A percentile compares a stretch with the other conserved stretches of the same genome.
These are phyloP conservation scores for Tulasnella sp. DNA, from an alignment of 768 basidiomycete genomes.

Conservation along the genomic window DNA sequence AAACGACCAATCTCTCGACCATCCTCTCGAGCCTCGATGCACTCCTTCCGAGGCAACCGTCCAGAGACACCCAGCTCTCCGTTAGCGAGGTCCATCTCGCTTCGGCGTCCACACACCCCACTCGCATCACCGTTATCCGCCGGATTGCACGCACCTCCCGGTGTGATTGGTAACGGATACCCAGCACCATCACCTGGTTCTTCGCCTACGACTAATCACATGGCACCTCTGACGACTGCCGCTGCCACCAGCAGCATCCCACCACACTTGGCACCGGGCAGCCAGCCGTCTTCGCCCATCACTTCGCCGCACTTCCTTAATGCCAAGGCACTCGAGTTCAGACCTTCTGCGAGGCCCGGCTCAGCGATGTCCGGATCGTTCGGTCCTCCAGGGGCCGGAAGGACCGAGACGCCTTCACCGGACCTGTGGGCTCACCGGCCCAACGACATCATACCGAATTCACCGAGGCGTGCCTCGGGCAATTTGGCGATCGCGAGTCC, in stretches of 20 bases:
- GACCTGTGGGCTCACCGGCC: conserved; percentile 81
- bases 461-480: conserved; percentile 32
- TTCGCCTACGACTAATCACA: conserved; percentile 6
- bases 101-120: conserved; percentile 76
- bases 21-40: conserved; percentile 71
- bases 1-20: conserved; percentile 74
- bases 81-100: conserved; percentile 53
- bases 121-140: conserved; percentile 68
- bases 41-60: conserved; percentile 58
- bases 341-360: conserved; percentile 58
- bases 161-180: conserved; percentile 39
- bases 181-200: not conserved
- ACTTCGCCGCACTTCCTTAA: conserved; percentile 81
- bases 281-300: conserved; percentile 68
- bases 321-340: conserved; percentile 87
- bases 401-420: conserved; percentile 80
- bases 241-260: conserved; percentile 28
- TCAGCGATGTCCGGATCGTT: conserved; percentile 33
- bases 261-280: conserved; percentile 68
- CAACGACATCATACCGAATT: conserved; percentile 45
- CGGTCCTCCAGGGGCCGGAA: conserved; percentile 47
- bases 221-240: not conserved
- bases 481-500: conserved; percentile 92
- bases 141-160: conserved; percentile 43
- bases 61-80: conserved; percentile 79